These are phyloP conservation scores for Ceriops decandra DNA, from an alignment of 345 rosid genomes.

Conservation along the genomic window DNA sequence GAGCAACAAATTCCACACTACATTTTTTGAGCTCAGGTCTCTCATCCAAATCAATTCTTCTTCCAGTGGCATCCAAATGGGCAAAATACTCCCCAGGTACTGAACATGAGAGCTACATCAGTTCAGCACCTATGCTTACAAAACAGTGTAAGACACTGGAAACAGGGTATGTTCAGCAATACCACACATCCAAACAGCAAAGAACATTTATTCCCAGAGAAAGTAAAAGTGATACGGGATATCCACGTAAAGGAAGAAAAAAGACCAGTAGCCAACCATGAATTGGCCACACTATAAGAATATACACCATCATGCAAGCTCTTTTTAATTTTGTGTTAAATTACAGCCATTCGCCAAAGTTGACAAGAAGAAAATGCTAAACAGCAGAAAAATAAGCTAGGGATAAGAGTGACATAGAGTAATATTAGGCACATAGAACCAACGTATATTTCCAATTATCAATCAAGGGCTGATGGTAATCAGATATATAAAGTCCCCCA, in stretches of 20 bases:
- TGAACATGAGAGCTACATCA: slow-evolving; percentile 32
- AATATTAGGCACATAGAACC: no score
- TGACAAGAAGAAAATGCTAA: no score
- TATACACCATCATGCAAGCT: not conserved
- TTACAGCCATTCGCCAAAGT: no score
- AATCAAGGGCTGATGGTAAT: no score
- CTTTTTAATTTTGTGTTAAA: no score
- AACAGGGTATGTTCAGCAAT: not conserved
- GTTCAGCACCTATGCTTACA: slow-evolving; percentile 16
- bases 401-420: no score
- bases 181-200: not conserved
- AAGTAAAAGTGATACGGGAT: not conserved
- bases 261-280: not conserved
- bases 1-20: slow-evolving; percentile 94
- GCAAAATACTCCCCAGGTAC: slow-evolving; percentile 95
- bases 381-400: no score
- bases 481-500: no score
- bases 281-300: not conserved
- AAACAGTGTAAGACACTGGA: not conserved
- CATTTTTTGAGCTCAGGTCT: slow-evolving; percentile 95
- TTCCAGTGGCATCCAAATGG: slow-evolving; percentile 82
- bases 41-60: slow-evolving; percentile 87
- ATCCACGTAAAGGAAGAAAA: not conserved
- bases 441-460: no score
- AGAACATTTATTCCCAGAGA: not conserved